These are phyloP conservation scores for Coprinopsis sp. DNA, from an alignment of 768 basidiomycete species.

Conservation along the genomic window DNA sequence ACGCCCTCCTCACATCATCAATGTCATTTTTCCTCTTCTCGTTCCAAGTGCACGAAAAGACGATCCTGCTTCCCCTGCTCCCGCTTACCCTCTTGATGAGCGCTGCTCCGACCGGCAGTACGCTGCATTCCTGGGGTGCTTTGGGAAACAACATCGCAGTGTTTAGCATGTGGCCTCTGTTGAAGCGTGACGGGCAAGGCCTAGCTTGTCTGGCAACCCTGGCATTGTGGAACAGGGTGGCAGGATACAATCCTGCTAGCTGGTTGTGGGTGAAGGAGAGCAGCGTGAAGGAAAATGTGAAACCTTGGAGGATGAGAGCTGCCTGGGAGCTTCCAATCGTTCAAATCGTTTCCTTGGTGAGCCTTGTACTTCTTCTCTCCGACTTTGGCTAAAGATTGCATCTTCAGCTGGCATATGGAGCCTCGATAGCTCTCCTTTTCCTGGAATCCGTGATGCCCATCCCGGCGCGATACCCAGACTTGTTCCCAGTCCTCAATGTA, in stretches of 20 bases:
- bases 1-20: constrained; percentile 73
- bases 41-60: constrained; percentile 96
- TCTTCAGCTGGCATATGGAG: constrained; percentile 48
- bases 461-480: constrained; percentile 76
- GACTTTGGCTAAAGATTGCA: constrained; percentile 2
- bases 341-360: constrained; percentile 49
- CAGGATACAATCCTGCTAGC: constrained; percentile 72
- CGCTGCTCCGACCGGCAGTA: constrained; percentile 45
- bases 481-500: constrained; percentile 83
- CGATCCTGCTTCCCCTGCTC: constrained; percentile 79
- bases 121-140: constrained; percentile 64
- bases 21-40: constrained; percentile 96
- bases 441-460: constrained; percentile 59
- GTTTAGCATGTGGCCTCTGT: constrained; percentile 93
- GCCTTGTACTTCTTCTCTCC: constrained; percentile 14
- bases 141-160: constrained; percentile 79
- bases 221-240: constrained; percentile 75
- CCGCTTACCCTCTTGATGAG: constrained; percentile 78
- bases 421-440: constrained; percentile 53
- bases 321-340: constrained; percentile 37
- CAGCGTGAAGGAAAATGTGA: constrained; percentile 17
- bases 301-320: constrained; percentile 18
- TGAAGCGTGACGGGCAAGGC: constrained; percentile 73
- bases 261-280: not conserved
- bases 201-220: constrained; percentile 68